Base-by-base conservation (phyloP, 73 alveolate genomes). In the Symbiodinium natans region DNA sequence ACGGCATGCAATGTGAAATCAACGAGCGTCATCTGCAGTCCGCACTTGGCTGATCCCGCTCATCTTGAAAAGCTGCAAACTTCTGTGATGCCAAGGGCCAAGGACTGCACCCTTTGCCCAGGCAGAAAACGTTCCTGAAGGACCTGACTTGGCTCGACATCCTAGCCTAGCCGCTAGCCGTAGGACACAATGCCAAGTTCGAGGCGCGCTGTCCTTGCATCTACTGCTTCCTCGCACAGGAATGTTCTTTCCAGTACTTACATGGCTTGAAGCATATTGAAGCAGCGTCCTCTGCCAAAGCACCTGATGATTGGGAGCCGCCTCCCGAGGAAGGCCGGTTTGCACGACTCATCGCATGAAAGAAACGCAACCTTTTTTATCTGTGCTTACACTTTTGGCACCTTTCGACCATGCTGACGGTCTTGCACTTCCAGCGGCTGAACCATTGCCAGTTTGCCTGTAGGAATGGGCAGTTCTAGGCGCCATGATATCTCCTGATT, bases 161-260 rank as follows among this genome's bases (percentile, higher is more conserved):
- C 59, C 59, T 46, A 46, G 59, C 59, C 80, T 23, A 25, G 27
- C 9, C 80, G 21, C 80, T 23, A 34, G 15, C 25, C 39, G 77
- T 27, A n/a, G 80, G 80, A 25, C 38, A 27, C 80, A 17, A 23
- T n/a, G 33, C 80, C 80, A 63, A 63, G 80, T 19, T 63, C 40
- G 9, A 63, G 80, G 36, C 80, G 80, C 80, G 80, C 80, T 63
- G 80, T 63, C 80, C 80, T 21, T 25, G 40, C 80, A 63, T 63
- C 80, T 46, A 6, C 13, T 63, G 80, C 80, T 29, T 63, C 80
- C 33, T 29, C 27, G 36, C 36, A 23, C 38, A 5, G 80, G 80
- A 25, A 63, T 46, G 6, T 9, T 46, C 6, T 46, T 9, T 6
- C 21, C 21, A 46, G 59, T 46, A 46, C 13, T 46, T 46, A 46